Conservation (phyloP, 208 protist species). For the Polymyxa betae region DNA sequence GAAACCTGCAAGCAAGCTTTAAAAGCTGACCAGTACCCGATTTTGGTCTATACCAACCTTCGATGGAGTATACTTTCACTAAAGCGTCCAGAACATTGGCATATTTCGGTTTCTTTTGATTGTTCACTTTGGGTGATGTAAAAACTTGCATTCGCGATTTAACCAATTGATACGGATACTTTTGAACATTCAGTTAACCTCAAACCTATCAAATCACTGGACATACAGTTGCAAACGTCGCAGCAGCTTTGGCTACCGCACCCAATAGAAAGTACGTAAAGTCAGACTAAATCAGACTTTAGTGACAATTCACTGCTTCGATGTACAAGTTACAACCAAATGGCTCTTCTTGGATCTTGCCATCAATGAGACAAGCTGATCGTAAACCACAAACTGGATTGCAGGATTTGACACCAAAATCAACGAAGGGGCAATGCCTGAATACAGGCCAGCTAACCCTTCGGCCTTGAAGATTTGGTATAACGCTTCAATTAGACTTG, state of each 20-base stretch:
- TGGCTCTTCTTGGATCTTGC: background rate
- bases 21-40: background rate
- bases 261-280: background rate
- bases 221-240: slow-evolving; percentile 1
- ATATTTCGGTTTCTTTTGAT: background rate
- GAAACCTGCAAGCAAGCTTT: background rate
- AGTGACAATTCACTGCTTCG: background rate
- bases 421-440: background rate
- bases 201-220: background rate
- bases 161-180: slow-evolving; percentile 26
- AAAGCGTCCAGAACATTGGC: background rate
- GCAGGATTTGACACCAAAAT: slow-evolving; percentile 8
- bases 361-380: background rate
- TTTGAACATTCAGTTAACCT: background rate
- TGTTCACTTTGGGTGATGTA: background rate
- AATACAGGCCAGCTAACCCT: background rate
- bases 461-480: background rate
- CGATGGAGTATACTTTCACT: background rate
- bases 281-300: background rate
- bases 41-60: background rate
- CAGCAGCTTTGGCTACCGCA: background rate
- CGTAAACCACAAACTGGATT: slow-evolving; percentile 38
- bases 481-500: background rate
- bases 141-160: slow-evolving; percentile 49
- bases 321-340: background rate